Base-by-base conservation (phyloP, 208 protist genomes). In the Acanthamoeba healyi region DNA sequence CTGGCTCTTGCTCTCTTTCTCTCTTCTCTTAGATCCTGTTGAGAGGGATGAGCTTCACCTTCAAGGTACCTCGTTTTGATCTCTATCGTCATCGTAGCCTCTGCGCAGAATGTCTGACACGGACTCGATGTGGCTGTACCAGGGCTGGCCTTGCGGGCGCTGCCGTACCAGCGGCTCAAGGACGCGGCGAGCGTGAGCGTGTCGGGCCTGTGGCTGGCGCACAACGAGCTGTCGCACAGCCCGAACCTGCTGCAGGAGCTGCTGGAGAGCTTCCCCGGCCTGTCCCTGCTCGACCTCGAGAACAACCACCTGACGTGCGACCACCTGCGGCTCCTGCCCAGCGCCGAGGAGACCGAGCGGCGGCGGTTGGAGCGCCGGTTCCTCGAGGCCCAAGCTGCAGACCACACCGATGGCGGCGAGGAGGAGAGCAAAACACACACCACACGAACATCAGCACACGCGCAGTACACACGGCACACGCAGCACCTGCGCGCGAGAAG, bases 211-310 rank as follows among this genome's bases (percentile, higher is more conserved):
- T 84, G 74, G 74, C 46, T 84, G 24, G 74, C 74, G 22, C 26
- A 84, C 32, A 84, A 84, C 29, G 42, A 56, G 38, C 74, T 84
- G 1, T 84, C 46, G n/a, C 42, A 56, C 29, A 46, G 74, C 74
- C 74, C 74, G 7, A 84, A 84, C 74, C 74, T 84, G n/a, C 29
- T 84, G 74, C 74, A 84, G 44, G 42, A 84, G 74, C 74, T 84
- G 26, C 42, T 84, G 26, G 42, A 84, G 74, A 84, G 74, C 42
- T 84, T 84, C 29, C 74, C 74, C 19, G 38, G 44, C 6, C 44
- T 84, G 32, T 84, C 74, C 42, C 24, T 56, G 29, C 38, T 84
- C 74, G 74, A 84, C 44, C 29, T 84, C 4, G 74, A 84, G 29
- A 56, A 44, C n/a, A 84, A 84, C 74, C 1, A 84, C 15, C 42